A percentile compares a stretch with the other conserved stretches of the same genome.
Evolutionary conservation across 345 rosid genomes (phyloP).

Genomic region (Excoecaria agallocha): DNA sequence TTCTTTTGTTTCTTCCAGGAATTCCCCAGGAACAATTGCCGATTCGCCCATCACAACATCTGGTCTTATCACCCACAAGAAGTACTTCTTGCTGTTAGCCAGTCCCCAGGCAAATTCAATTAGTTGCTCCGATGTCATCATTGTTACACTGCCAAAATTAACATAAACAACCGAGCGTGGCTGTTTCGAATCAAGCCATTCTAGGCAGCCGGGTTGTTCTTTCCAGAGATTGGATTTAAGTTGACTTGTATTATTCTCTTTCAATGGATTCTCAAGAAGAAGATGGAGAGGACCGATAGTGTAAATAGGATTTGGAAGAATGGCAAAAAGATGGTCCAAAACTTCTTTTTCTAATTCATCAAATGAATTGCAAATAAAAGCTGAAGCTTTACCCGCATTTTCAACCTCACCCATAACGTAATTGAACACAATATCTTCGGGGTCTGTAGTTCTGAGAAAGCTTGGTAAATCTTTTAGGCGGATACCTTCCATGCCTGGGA

Average conservation of each 20-base stretch:
- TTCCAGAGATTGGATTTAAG: no score
- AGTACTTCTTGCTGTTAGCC: constrained; percentile 15
- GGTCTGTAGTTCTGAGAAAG: constrained; percentile 17
- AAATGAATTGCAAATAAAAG: no score
- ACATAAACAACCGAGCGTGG: no score
- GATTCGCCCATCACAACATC: constrained; percentile 13
- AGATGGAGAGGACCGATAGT: constrained; percentile 15
- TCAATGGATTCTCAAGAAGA: not conserved
- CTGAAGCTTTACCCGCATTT: no score
- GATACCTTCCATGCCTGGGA: constrained; percentile 12
- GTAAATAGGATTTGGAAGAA: no score
- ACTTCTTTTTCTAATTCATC: no score
- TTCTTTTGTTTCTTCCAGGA: no score
- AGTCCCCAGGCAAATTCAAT: constrained; percentile 29
- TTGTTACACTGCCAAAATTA: constrained; percentile 17
- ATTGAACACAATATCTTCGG: not conserved
- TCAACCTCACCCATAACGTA: no score
- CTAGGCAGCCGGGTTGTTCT: no score
- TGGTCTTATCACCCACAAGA: constrained; percentile 32
- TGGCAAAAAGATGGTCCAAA: no score
- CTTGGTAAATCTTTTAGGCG: constrained; percentile 12
- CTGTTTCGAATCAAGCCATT: no score
- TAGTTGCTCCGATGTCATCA: constrained; percentile 16
- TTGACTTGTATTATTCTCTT: not conserved
- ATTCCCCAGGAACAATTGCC: constrained; percentile 20